Conservation (phyloP, 1,284 basidiomycete genomes). For the Rhodotorula sp. region DNA sequence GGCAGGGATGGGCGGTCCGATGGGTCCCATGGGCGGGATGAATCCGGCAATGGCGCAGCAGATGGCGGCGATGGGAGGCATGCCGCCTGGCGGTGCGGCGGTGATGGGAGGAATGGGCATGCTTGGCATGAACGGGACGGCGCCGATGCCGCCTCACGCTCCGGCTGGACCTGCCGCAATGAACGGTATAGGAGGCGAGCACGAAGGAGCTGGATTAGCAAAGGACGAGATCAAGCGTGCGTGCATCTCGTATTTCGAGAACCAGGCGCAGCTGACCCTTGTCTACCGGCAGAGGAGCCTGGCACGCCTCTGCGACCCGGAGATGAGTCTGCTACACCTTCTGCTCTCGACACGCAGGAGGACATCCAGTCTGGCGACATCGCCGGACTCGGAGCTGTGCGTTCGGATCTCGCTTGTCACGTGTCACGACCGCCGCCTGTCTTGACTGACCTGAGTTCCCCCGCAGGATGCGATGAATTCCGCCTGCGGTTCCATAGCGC, state of each 20-base stretch:
- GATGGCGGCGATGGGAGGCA: slow-evolving; percentile 4
- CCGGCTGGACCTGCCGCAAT: not conserved
- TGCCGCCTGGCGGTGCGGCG: not conserved
- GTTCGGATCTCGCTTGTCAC: not conserved
- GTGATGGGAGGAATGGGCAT: slow-evolving; percentile 5
- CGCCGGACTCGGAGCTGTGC: slow-evolving; percentile 18
- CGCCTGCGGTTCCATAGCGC: not conserved
- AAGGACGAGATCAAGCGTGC: slow-evolving; percentile 12
- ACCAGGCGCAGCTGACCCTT: not conserved
- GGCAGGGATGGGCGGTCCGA: slow-evolving; percentile 39
- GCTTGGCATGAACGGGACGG: not conserved
- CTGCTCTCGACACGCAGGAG: not conserved
- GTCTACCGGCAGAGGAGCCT: not conserved
- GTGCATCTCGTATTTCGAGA: not conserved
- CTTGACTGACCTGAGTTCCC: not conserved
- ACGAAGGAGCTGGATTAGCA: not conserved
- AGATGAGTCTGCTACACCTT: not conserved
- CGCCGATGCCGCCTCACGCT: slow-evolving; percentile 4
- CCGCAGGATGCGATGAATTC: slow-evolving; percentile 10
- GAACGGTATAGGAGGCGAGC: not conserved
- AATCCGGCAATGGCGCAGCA: slow-evolving; percentile 33
- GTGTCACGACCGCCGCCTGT: too few species aligned
- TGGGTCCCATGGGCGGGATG: slow-evolving; percentile 41
- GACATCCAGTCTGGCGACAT: slow-evolving; percentile 28
- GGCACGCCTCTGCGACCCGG: not conserved